These are phyloP conservation scores for Holtermannia corniformis DNA, from an alignment of 768 basidiomycete species.

Conservation along the genomic window DNA sequence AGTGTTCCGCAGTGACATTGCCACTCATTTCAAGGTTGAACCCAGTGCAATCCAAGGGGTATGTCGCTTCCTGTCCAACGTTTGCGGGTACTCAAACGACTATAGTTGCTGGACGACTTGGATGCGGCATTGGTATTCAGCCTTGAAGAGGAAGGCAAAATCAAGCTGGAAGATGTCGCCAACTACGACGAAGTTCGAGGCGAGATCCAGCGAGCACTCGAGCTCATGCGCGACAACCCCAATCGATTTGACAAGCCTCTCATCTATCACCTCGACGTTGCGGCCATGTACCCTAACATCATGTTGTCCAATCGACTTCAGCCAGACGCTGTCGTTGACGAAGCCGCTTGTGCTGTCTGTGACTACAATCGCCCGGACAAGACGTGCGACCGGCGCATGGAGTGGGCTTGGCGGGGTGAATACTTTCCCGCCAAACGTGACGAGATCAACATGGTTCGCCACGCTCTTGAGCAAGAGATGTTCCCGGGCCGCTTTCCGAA, in stretches of 20 bases:
- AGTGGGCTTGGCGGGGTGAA: conserved; percentile 99
- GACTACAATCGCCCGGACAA: conserved; percentile 97
- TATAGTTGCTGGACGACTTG: conserved; percentile 91
- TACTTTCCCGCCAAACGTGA: conserved; percentile 95
- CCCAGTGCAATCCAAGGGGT: conserved; percentile 79
- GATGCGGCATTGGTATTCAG: conserved; percentile 85
- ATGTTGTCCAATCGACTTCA: conserved; percentile 99
- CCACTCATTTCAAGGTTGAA: conserved; percentile 87
- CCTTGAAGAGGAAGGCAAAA: conserved; percentile 68
- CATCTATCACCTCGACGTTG: conserved; percentile 97
- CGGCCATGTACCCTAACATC: conserved; percentile 99
- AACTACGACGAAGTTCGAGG: conserved; percentile 90
- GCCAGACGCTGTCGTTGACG: conserved; percentile 94
- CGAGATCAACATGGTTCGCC: conserved; percentile 97
- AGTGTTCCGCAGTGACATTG: conserved; percentile 92
- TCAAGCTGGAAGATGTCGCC: conserved; percentile 68
- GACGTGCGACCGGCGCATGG: conserved; percentile 79
- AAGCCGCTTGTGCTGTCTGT: conserved; percentile 92
- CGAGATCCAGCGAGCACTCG: conserved; percentile 65
- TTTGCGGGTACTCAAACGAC: neutral
- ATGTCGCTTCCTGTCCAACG: conserved; percentile 8
- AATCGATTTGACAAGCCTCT: conserved; percentile 80
- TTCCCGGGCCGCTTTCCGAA: conserved; percentile 75
- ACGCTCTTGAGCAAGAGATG: conserved; percentile 85
- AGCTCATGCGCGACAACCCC: conserved; percentile 83